These are phyloP conservation scores for Rhodotorula sp. DNA, from an alignment of 1,284 basidiomycete genomes.

Conservation along the genomic window DNA sequence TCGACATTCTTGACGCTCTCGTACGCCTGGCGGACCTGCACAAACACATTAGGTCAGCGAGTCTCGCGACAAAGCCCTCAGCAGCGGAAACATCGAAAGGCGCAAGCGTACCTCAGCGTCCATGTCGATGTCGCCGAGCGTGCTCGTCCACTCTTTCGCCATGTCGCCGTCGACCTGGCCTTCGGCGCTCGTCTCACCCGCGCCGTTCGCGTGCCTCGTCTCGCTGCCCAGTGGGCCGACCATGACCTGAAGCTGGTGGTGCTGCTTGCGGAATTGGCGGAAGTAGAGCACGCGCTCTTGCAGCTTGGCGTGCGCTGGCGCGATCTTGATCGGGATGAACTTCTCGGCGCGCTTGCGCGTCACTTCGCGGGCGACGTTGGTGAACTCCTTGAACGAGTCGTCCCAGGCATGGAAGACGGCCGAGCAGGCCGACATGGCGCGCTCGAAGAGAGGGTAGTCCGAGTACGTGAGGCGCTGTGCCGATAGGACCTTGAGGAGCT, in stretches of 20 bases:
- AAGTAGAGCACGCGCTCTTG: slow-evolving; percentile 87
- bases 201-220: slow-evolving; percentile 61
- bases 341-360: slow-evolving; percentile 87
- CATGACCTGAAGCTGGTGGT: slow-evolving; percentile 97
- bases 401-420: slow-evolving; percentile 94
- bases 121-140: slow-evolving; percentile 76
- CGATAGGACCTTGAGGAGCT: slow-evolving; percentile 79
- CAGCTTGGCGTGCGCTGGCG: slow-evolving; percentile 83
- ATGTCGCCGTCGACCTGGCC: slow-evolving; percentile 52
- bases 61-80: too few species aligned
- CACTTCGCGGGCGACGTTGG: slow-evolving; percentile 92
- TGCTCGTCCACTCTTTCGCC: slow-evolving; percentile 44
- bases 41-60: not conserved
- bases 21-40: slow-evolving; percentile 56
- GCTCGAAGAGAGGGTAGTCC: slow-evolving; percentile 90
- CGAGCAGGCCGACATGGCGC: slow-evolving; percentile 72
- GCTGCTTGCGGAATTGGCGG: slow-evolving; percentile 90
- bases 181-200: slow-evolving; percentile 49
- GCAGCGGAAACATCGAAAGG: not conserved
- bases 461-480: slow-evolving; percentile 89
- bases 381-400: slow-evolving; percentile 96
- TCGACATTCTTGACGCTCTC: slow-evolving; percentile 95
- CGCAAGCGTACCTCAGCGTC: slow-evolving; percentile 84
- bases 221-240: slow-evolving; percentile 78
- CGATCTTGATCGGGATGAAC: slow-evolving; percentile 97